A percentile compares a stretch with the other conserved stretches of the same genome.
These are phyloP conservation scores for Pythium oligandrum DNA, from an alignment of 352 stramenopile species.

Conservation along the genomic window DNA sequence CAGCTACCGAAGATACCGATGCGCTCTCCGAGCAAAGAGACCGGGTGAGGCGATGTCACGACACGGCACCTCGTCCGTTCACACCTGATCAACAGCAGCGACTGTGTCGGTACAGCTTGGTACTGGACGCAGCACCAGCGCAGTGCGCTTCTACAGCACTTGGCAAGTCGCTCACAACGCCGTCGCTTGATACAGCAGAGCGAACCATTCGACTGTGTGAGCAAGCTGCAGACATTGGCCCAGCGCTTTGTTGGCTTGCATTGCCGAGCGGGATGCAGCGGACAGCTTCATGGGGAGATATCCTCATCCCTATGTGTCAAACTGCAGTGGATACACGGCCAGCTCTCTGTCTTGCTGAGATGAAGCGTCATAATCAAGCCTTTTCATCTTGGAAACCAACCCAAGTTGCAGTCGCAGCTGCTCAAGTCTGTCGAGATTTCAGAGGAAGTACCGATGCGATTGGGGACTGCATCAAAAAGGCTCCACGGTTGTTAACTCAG, in stretches of 20 bases:
- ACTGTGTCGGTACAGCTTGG: constrained; percentile 5
- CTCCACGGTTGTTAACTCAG: neutral
- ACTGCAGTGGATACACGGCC: constrained; percentile 21
- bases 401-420: neutral
- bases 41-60: constrained; percentile 3
- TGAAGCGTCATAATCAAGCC: neutral
- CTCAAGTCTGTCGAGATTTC: neutral
- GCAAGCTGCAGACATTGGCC: constrained; percentile 10
- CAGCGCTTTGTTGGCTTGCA: constrained; percentile 42
- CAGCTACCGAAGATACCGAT: too few species aligned
- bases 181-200: constrained; percentile 8
- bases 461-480: constrained; percentile 3
- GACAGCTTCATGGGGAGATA: constrained; percentile 10
- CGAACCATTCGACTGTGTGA: too few species aligned
- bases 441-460: neutral
- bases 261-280: constrained; percentile 23
- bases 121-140: constrained; percentile 9
- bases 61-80: constrained; percentile 1
- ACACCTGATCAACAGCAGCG: neutral
- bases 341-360: constrained; percentile 4
- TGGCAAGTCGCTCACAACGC: constrained; percentile 15
- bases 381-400: neutral
- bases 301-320: constrained; percentile 28
- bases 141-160: constrained; percentile 2
- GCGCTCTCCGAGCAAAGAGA: too few species aligned